Evolutionary conservation across 352 stramenopile genomes (phyloP).

Genomic region (Globisporangium cystogenes): DNA sequence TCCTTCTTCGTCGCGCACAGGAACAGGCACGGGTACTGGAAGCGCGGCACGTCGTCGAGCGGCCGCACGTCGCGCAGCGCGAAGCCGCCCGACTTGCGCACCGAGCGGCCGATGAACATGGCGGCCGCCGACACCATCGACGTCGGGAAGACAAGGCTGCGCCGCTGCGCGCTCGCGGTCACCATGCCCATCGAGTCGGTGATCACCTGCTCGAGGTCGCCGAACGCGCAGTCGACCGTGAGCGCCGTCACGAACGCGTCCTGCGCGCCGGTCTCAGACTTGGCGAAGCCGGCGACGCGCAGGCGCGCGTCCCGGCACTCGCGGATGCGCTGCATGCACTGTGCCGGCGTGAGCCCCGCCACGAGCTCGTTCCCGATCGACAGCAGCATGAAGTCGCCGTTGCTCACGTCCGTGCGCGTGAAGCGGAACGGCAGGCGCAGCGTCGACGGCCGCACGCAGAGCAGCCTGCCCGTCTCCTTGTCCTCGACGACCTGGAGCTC

Average conservation of each 20-base stretch:
- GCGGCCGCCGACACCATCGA: slow-evolving; percentile 60
- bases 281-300: slow-evolving; percentile 23
- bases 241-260: slow-evolving; percentile 62
- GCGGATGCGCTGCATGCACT: slow-evolving; percentile 35
- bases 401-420: slow-evolving; percentile 41
- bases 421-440: slow-evolving; percentile 45
- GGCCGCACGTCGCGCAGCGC: slow-evolving; percentile 45
- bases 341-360: slow-evolving; percentile 25
- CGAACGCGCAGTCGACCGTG: slow-evolving; percentile 56
- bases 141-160: slow-evolving; percentile 51
- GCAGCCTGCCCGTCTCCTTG: slow-evolving; percentile 23
- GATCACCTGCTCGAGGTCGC: slow-evolving; percentile 74
- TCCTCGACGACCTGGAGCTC: slow-evolving; percentile 48
- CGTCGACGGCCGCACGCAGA: slow-evolving; percentile 41
- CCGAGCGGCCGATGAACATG: slow-evolving; percentile 64
- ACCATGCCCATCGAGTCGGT: slow-evolving; percentile 71
- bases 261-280: slow-evolving; percentile 2
- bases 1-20: slow-evolving; percentile 64
- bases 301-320: slow-evolving; percentile 11
- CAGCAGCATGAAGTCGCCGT: slow-evolving; percentile 69
- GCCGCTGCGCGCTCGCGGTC: slow-evolving; percentile 61
- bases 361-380: slow-evolving; percentile 44
- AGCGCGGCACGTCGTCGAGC: slow-evolving; percentile 31
- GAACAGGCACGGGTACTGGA: slow-evolving; percentile 58
- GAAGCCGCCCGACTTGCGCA: slow-evolving; percentile 58